Evolutionary conservation across 768 basidiomycete species (phyloP).

Genomic region (Antrodiella citrinella): DNA sequence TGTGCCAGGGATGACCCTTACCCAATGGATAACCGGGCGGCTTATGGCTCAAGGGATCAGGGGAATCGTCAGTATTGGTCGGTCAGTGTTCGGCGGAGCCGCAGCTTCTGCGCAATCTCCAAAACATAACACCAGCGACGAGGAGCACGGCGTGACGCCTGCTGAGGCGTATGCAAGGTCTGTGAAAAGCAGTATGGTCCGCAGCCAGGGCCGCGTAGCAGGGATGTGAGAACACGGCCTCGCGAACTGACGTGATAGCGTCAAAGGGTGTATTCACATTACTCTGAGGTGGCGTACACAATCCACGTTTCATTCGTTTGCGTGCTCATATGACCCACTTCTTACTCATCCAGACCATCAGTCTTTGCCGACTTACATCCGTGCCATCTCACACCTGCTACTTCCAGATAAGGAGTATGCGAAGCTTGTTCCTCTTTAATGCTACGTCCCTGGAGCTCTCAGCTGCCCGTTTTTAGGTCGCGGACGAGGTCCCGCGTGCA

Average conservation of each 20-base stretch:
- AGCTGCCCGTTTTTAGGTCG: too few relatives aligned
- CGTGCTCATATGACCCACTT: background rate
- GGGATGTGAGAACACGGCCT: background rate
- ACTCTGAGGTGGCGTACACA: background rate
- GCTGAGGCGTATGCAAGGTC: slow-evolving; percentile 7
- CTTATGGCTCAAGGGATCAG: slow-evolving; percentile 48
- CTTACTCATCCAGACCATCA: background rate
- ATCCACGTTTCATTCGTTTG: background rate
- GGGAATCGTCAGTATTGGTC: slow-evolving; percentile 14
- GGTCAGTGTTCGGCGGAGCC: slow-evolving; percentile 8
- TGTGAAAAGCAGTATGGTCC: background rate
- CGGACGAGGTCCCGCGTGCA: too few relatives aligned
- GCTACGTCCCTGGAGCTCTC: too few relatives aligned
- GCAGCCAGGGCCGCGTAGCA: background rate
- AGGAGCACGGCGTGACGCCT: slow-evolving; percentile 10
- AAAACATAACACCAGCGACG: slow-evolving; percentile 1
- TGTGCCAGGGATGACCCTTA: slow-evolving; percentile 57
- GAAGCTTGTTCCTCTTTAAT: too few relatives aligned
- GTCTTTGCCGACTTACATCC: background rate
- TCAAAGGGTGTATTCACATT: background rate
- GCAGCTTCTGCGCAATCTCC: background rate
- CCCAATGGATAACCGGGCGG: slow-evolving; percentile 63
- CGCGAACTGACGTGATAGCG: background rate
- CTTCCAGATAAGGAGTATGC: too few relatives aligned
- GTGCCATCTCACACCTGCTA: too few relatives aligned